A percentile compares a stretch with the other conserved stretches of the same genome.
phyloP scores from a whole-genome alignment of 345 rosid species.

The Euphorbia tirucalli region DNA sequence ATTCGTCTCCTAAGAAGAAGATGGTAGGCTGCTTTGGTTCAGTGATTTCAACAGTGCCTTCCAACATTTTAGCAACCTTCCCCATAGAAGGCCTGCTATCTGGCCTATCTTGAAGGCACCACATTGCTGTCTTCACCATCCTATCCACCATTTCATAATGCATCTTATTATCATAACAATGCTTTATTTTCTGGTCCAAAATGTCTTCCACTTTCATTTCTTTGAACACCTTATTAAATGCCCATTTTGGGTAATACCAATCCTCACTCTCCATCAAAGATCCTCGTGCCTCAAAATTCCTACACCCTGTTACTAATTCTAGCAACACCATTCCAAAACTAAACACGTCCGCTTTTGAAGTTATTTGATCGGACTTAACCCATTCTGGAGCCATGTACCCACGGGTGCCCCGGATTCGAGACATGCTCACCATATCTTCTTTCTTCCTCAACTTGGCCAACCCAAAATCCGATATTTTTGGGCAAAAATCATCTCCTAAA shows the following conservation, averaged over 20 bases:
- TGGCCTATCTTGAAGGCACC: constrained; percentile 70
- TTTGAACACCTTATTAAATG: constrained; percentile 58
- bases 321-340: constrained; percentile 71
- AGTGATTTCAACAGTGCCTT: constrained; percentile 66
- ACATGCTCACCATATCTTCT: constrained; percentile 64
- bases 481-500: constrained; percentile 33
- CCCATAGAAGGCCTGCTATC: constrained; percentile 68
- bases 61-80: constrained; percentile 71
- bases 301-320: constrained; percentile 53
- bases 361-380: constrained; percentile 55
- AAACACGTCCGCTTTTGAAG: constrained; percentile 63
- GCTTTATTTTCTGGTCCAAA: constrained; percentile 55
- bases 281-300: constrained; percentile 52
- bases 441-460: constrained; percentile 62
- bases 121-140: constrained; percentile 72
- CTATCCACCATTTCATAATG: constrained; percentile 61
- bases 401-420: constrained; percentile 62
- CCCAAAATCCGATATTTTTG: constrained; percentile 34
- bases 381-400: constrained; percentile 79
- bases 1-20: constrained; percentile 52
- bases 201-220: constrained; percentile 65
- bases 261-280: constrained; percentile 49
- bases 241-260: constrained; percentile 73
- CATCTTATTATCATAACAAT: constrained; percentile 38
- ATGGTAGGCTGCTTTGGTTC: constrained; percentile 70